Conservation (phyloP, 495 filamentous ascomycete genomes). For the Choiromyces venosus region DNA sequence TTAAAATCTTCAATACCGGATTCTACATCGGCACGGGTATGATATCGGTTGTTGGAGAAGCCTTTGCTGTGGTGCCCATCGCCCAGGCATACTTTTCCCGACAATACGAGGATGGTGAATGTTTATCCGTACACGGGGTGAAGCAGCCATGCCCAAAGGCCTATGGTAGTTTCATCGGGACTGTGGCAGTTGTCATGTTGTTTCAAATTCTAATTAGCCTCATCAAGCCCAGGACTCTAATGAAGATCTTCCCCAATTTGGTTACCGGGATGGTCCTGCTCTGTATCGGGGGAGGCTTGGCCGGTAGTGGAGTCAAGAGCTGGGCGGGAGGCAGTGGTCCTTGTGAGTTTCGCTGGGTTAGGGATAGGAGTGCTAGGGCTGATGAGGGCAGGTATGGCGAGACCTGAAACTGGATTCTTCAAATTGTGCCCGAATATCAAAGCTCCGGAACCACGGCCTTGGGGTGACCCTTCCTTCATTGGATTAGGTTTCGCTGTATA, state of each 20-base stretch:
- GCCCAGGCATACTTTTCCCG: slow-evolving; percentile 44
- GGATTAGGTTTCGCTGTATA: slow-evolving; percentile 46
- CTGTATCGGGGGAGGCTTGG: slow-evolving; percentile 44
- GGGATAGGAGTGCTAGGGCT: not conserved
- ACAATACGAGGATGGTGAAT: slow-evolving; percentile 43
- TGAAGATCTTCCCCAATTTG: slow-evolving; percentile 46
- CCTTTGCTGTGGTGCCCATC: slow-evolving; percentile 45
- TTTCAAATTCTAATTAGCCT: slow-evolving; percentile 45
- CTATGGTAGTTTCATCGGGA: slow-evolving; percentile 44
- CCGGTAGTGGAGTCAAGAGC: slow-evolving; percentile 44
- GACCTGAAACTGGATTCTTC: slow-evolving; percentile 41
- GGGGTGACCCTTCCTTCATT: slow-evolving; percentile 41
- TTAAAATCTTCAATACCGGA: slow-evolving; percentile 44
- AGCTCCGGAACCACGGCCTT: slow-evolving; percentile 30
- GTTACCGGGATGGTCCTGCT: slow-evolving; percentile 45
- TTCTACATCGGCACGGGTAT: slow-evolving; percentile 46
- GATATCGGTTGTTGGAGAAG: slow-evolving; percentile 45
- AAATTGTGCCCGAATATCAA: slow-evolving; percentile 40
- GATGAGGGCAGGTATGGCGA: slow-evolving; percentile 30
- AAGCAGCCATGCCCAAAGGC: slow-evolving; percentile 44
- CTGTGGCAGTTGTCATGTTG: slow-evolving; percentile 45
- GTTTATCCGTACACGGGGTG: slow-evolving; percentile 34
- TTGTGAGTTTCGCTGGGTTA: slow-evolving; percentile 2
- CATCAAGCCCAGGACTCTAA: slow-evolving; percentile 43
- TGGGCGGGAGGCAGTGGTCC: slow-evolving; percentile 45